A percentile compares a stretch with the other conserved stretches of the same genome.
phyloP scores from a whole-genome alignment of 2,329 filamentous ascomycete genomes.

The Penicillium sp. region DNA sequence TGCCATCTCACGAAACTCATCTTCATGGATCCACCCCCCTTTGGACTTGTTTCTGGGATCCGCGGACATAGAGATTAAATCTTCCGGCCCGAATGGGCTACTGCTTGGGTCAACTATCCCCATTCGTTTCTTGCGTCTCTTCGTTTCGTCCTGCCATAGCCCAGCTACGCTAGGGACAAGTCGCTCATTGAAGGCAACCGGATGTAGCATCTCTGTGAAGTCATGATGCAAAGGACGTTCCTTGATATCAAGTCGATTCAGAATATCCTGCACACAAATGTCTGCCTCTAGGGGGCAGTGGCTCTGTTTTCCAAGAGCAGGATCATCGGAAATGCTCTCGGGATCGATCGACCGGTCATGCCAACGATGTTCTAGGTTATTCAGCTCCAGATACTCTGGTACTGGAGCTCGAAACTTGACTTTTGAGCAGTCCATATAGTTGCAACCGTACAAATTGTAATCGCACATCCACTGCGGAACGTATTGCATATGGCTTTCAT shows the following conservation, averaged over 20 bases:
- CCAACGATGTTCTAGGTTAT: slow-evolving; percentile 68
- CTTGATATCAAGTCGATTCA: slow-evolving; percentile 75
- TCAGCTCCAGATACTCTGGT: slow-evolving; percentile 66
- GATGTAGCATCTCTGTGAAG: slow-evolving; percentile 71
- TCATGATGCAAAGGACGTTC: slow-evolving; percentile 82
- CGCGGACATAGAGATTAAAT: slow-evolving; percentile 84
- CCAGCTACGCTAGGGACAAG: slow-evolving; percentile 92
- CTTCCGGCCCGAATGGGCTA: slow-evolving; percentile 78
- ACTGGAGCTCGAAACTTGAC: slow-evolving; percentile 74
- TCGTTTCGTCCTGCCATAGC: slow-evolving; percentile 87
- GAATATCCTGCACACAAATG: slow-evolving; percentile 81
- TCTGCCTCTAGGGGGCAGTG: slow-evolving; percentile 90
- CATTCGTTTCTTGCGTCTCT: slow-evolving; percentile 72
- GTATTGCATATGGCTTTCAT: slow-evolving; percentile 91
- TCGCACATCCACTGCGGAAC: slow-evolving; percentile 97
- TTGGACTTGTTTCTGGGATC: slow-evolving; percentile 69
- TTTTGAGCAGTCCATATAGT: slow-evolving; percentile 73
- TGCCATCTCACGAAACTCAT: slow-evolving; percentile 72
- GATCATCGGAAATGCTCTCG: slow-evolving; percentile 61
- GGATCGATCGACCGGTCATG: slow-evolving; percentile 70
- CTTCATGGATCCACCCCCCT: slow-evolving; percentile 92
- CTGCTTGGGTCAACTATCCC: slow-evolving; percentile 63
- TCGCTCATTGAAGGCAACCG: slow-evolving; percentile 68
- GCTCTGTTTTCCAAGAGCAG: slow-evolving; percentile 71
- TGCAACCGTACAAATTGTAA: slow-evolving; percentile 95